phyloP scores from a whole-genome alignment of 306 rosid species.

The Nissolia schottii region DNA sequence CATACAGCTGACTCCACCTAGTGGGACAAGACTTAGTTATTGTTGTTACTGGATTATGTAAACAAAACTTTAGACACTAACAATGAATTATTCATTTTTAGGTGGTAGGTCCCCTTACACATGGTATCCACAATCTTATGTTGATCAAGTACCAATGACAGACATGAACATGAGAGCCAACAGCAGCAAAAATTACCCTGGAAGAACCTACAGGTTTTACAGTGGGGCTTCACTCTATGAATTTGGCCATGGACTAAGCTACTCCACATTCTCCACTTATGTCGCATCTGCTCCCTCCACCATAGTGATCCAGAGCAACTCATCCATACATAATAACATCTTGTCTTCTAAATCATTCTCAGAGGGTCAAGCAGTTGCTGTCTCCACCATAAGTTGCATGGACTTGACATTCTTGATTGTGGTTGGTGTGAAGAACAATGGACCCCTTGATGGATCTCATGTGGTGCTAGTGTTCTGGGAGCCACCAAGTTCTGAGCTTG shows the following conservation, averaged over 20 bases:
- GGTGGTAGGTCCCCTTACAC: conserved; percentile 73
- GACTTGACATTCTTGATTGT: conserved; percentile 34
- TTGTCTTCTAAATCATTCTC: conserved; percentile 13
- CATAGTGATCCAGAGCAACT: conserved; percentile 28
- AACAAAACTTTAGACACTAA: neutral
- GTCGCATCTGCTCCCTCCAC: conserved; percentile 48
- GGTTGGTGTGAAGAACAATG: conserved; percentile 49
- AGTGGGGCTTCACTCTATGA: conserved; percentile 45
- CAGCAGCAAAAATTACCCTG: conserved; percentile 46
- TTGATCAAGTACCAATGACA: conserved; percentile 65
- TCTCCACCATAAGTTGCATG: conserved; percentile 37
- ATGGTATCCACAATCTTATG: conserved; percentile 70
- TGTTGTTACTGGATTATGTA: neutral
- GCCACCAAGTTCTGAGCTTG: conserved; percentile 16
- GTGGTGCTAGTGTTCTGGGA: conserved; percentile 57
- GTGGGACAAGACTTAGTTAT: too few relatives aligned
- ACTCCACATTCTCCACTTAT: conserved; percentile 46
- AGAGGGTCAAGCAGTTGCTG: conserved; percentile 29
- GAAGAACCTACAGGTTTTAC: conserved; percentile 75
- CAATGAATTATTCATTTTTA: neutral
- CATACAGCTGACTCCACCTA: too few relatives aligned
- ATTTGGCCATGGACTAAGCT: conserved; percentile 72
- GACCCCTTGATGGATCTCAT: conserved; percentile 45
- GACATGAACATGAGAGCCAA: conserved; percentile 85
- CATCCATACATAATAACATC: neutral